Conservation (phyloP, 495 filamentous ascomycete genomes). For the Copromyces sp. region DNA sequence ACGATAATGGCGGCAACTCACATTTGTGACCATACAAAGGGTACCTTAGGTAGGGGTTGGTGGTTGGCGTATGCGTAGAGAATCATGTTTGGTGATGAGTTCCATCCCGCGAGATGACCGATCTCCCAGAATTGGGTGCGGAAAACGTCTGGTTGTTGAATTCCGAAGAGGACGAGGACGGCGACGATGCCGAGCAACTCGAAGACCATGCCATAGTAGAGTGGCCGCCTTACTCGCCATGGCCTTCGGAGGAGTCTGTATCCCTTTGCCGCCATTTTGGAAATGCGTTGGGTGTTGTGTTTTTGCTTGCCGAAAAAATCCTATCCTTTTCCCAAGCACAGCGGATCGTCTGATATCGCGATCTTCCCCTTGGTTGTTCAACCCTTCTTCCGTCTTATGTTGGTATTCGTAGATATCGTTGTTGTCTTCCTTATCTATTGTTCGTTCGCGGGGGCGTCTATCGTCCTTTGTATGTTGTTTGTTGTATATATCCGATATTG, state of each 20-base stretch:
- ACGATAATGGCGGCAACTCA: slow-evolving; percentile 36
- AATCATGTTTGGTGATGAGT: slow-evolving; percentile 63
- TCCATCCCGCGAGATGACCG: slow-evolving; percentile 69
- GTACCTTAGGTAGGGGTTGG: slow-evolving; percentile 48
- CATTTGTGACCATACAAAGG: slow-evolving; percentile 76
- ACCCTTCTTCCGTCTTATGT: not conserved
- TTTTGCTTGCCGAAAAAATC: not conserved
- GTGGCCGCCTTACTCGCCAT: slow-evolving; percentile 55
- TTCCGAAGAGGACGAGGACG: slow-evolving; percentile 67
- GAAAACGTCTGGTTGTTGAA: slow-evolving; percentile 71
- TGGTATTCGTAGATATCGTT: not conserved
- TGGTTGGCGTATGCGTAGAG: slow-evolving; percentile 74
- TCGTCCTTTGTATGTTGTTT: not conserved
- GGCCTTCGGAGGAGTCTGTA: slow-evolving; percentile 38
- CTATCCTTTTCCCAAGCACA: not conserved
- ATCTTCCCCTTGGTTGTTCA: not conserved
- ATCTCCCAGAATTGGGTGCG: slow-evolving; percentile 73
- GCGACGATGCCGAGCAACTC: slow-evolving; percentile 63
- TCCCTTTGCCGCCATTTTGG: slow-evolving; percentile 23
- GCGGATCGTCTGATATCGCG: not conserved
- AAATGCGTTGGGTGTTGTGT: slow-evolving; percentile 1
- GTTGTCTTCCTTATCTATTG: not conserved
- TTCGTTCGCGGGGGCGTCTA: not conserved
- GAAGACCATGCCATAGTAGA: slow-evolving; percentile 54
- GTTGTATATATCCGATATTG: not conserved